Conservation (phyloP, 2,329 filamentous ascomycete species). For the Arthrobotrys conoides region DNA sequence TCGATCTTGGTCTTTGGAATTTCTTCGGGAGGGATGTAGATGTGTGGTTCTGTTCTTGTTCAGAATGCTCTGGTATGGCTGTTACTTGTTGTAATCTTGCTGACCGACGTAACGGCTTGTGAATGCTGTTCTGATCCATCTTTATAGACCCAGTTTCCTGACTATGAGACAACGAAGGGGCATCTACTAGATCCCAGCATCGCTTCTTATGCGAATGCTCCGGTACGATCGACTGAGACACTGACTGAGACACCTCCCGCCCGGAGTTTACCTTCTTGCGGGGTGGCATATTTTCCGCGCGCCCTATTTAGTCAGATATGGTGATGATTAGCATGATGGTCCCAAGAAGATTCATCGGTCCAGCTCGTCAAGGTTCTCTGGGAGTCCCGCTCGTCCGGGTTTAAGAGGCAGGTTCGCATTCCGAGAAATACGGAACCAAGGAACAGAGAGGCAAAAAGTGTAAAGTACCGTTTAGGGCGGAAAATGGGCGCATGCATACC, state of each 20-base stretch:
- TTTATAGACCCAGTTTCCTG: slow-evolving; percentile 46
- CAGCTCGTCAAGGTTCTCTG: slow-evolving; percentile 32
- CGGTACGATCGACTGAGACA: slow-evolving; percentile 45
- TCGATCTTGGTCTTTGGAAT: slow-evolving; percentile 36
- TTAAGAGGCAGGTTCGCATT: slow-evolving; percentile 35
- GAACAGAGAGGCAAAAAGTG: slow-evolving; percentile 16
- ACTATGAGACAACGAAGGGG: slow-evolving; percentile 9
- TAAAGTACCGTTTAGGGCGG: background rate
- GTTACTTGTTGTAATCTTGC: slow-evolving; percentile 51
- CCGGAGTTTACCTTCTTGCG: slow-evolving; percentile 56
- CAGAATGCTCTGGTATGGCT: slow-evolving; percentile 27
- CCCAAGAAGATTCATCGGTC: slow-evolving; percentile 12
- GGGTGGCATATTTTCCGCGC: slow-evolving; percentile 53
- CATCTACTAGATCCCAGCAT: slow-evolving; percentile 42
- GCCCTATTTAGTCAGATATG: slow-evolving; percentile 51
- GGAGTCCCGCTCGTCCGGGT: slow-evolving; percentile 23
- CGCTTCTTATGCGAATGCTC: slow-evolving; percentile 57
- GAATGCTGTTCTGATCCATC: slow-evolving; percentile 44
- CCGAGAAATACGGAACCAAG: slow-evolving; percentile 36
- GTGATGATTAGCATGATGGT: slow-evolving; percentile 49
- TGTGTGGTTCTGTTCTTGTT: slow-evolving; percentile 5
- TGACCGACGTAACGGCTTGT: slow-evolving; percentile 55
- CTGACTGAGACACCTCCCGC: slow-evolving; percentile 47
- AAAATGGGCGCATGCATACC: slow-evolving; percentile 54
- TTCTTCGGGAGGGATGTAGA: slow-evolving; percentile 23